These are phyloP conservation scores for Psilocybe cyanescens DNA, from an alignment of 768 basidiomycete genomes.

Conservation along the genomic window DNA sequence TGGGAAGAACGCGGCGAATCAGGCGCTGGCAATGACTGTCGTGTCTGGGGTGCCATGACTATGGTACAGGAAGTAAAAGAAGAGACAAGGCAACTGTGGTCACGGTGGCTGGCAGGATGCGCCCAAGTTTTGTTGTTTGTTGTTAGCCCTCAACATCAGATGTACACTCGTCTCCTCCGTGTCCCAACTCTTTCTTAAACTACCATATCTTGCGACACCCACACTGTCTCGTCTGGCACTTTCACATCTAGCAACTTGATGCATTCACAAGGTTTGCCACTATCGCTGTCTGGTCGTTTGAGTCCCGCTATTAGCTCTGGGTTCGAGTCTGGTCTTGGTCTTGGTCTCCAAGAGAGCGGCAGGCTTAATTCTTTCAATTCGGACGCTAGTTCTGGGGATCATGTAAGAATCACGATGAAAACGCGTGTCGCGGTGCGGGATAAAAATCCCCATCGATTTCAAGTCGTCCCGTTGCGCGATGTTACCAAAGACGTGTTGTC, in stretches of 20 bases:
- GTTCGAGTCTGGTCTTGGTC: constrained; percentile 6
- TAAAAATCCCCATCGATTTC: constrained; percentile 45
- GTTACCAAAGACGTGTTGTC: constrained; percentile 21
- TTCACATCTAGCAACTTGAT: neutral
- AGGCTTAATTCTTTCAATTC: constrained; percentile 12
- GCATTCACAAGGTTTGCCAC: constrained; percentile 11
- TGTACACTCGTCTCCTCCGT: neutral
- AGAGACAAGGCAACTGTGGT: neutral
- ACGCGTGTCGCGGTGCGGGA: constrained; percentile 49
- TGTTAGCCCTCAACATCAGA: constrained; percentile 5
- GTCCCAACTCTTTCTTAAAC: neutral
- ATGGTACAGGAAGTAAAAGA: neutral
- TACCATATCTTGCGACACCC: neutral
- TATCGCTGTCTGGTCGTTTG: constrained; percentile 9
- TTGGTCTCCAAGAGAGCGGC: constrained; percentile 8
- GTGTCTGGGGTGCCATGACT: constrained; percentile 14
- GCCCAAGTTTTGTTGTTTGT: constrained; percentile 8
- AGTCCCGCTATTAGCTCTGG: neutral
- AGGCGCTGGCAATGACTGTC: constrained; percentile 39
- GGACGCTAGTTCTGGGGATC: constrained; percentile 19
- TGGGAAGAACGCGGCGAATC: constrained; percentile 77
- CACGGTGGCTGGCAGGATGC: neutral
- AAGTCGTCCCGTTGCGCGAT: constrained; percentile 45
- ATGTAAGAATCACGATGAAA: constrained; percentile 42
- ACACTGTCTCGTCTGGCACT: neutral